Conservation (phyloP, 2,329 filamentous ascomycete genomes). For the Fusarium secorum region DNA sequence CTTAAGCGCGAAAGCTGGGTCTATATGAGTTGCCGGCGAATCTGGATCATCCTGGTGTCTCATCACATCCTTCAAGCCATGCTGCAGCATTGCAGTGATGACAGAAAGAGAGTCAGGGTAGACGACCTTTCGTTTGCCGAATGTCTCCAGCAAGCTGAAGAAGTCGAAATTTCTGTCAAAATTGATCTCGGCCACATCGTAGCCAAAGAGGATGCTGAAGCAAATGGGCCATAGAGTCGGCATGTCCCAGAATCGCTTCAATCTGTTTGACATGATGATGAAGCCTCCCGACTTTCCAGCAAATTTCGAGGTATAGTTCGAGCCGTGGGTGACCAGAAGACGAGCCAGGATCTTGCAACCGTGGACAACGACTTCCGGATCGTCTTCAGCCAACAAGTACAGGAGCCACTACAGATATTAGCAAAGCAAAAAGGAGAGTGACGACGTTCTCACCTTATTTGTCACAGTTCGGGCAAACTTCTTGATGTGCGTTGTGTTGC, state of each 20-base stretch:
- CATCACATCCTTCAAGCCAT: constrained; percentile 76
- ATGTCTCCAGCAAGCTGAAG: constrained; percentile 76
- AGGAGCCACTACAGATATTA: constrained; percentile 75
- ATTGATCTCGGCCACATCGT: constrained; percentile 78
- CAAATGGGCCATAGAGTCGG: constrained; percentile 86
- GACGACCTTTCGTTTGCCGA: constrained; percentile 72
- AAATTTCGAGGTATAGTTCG: constrained; percentile 85
- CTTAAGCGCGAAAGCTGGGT: constrained; percentile 9
- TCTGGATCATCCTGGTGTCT: constrained; percentile 68
- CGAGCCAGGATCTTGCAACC: constrained; percentile 85
- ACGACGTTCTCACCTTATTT: constrained; percentile 84
- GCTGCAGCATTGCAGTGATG: constrained; percentile 86
- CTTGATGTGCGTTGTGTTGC: constrained; percentile 72
- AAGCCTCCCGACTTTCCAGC: constrained; percentile 85
- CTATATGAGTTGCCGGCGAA: constrained; percentile 53
- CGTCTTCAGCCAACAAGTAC: constrained; percentile 87
- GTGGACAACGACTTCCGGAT: constrained; percentile 81
- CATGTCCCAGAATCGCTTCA: constrained; percentile 90
- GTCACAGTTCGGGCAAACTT: constrained; percentile 95
- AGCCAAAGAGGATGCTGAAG: constrained; percentile 87
- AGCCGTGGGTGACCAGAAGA: constrained; percentile 82
- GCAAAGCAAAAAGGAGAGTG: too few relatives aligned
- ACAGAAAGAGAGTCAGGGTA: constrained; percentile 82
- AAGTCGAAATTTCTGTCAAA: constrained; percentile 78
- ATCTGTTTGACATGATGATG: constrained; percentile 78